Evolutionary conservation across 805 yeast genomes (phyloP), one percentile per base, ranked within the genome.

Genomic region (Sugiyamaella valdiviana): DNA sequence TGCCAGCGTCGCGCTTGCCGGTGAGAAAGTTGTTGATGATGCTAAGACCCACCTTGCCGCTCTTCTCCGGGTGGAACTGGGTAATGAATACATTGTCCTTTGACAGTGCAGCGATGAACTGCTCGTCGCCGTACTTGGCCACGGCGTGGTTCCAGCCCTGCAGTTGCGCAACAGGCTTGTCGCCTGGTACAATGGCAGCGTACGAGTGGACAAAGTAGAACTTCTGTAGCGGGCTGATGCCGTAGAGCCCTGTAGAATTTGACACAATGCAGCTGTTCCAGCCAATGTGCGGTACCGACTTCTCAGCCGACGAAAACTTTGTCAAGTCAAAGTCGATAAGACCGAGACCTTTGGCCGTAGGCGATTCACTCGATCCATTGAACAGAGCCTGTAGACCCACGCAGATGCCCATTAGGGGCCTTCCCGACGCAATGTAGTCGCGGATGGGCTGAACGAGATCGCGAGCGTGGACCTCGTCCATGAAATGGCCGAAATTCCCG

Each of bases 61-160:
- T 87, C 66, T 93, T 93, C 63, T 93, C 99, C n/a, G 99, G 99
- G 67, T 93, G 99, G 67, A 93, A 93, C 66, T 93, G 99, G 0
- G 98, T 93, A 39, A 97, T 96, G 67, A 93, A 86, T 9, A 91
- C 71, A 54, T 88, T 90, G 51, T 75, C 87, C 60, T 76, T 83
- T 24, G 81, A 64, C 43, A 90, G 64, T 0, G 98, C 93, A 14
- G 97, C 95, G 52, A 93, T 71, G 58, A 90, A 93, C 44, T 68
- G 73, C 66, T 93, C 90, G 22, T 79, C 64, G 1, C 95, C 95
- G 65, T 93, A 93, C 47, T 67, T 71, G 1, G 93, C 78, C 40
- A 77, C 67, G 0, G 89, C 88, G 47, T 85, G 72, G 32, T 80
- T 78, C 96, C 96, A 91, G 19, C 79, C 79, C 5, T 57, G 54